Conservation (phyloP, 148 eudicot genomes). For the Rhododendron mucronatum region DNA sequence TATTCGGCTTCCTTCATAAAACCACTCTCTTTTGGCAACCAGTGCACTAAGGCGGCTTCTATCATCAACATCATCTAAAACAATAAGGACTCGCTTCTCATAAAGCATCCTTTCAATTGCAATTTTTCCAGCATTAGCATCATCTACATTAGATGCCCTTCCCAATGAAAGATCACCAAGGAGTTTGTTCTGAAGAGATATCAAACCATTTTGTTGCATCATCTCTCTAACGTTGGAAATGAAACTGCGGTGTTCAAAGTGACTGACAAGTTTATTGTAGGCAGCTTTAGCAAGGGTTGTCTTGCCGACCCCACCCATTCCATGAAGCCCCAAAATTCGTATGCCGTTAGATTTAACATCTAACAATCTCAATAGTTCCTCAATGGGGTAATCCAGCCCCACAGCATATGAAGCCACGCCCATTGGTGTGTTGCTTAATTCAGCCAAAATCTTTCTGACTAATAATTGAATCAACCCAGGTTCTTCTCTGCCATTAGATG, state of each 20-base stretch:
- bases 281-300: slow-evolving; percentile 68
- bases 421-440: not conserved
- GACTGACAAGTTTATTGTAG: slow-evolving; percentile 40
- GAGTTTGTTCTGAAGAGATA: slow-evolving; percentile 25
- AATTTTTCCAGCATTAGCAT: slow-evolving; percentile 11
- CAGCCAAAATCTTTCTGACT: not conserved
- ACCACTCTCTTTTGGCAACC: slow-evolving; percentile 30
- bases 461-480: not conserved
- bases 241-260: slow-evolving; percentile 40
- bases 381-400: not conserved
- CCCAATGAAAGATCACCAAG: slow-evolving; percentile 18
- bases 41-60: slow-evolving; percentile 24
- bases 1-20: slow-evolving; percentile 48
- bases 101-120: slow-evolving; percentile 10
- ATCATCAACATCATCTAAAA: slow-evolving; percentile 50
- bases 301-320: slow-evolving; percentile 33
- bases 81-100: slow-evolving; percentile 31
- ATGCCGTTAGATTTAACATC: not conserved
- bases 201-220: slow-evolving; percentile 16
- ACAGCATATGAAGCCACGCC: not conserved
- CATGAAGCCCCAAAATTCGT: slow-evolving; percentile 4
- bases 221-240: slow-evolving; percentile 40
- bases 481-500: not conserved
- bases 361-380: not conserved
- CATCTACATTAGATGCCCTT: not conserved